A percentile compares a stretch with the other conserved stretches of the same genome.
These are phyloP conservation scores for Leccinum subspadiceum DNA, from an alignment of 1,284 basidiomycete genomes.

Conservation along the genomic window DNA sequence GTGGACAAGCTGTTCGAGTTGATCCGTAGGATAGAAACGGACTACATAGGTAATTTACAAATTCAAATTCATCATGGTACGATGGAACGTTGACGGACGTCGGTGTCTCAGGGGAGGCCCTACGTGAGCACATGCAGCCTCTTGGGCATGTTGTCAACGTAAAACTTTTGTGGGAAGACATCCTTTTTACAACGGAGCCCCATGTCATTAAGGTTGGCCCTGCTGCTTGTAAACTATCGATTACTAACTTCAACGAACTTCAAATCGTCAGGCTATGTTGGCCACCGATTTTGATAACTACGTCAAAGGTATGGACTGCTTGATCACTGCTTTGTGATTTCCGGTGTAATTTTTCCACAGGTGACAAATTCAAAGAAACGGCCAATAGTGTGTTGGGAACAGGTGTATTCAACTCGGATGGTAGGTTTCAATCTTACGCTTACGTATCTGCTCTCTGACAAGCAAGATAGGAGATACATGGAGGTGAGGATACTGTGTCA, in stretches of 20 bases:
- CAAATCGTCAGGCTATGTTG: slow-evolving; percentile 33
- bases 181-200: slow-evolving; percentile 37
- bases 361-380: slow-evolving; percentile 28
- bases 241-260: neutral
- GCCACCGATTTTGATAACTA: slow-evolving; percentile 44
- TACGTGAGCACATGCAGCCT: slow-evolving; percentile 15
- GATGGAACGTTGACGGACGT: slow-evolving; percentile 3
- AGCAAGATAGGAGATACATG: slow-evolving; percentile 37
- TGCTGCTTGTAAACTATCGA: neutral
- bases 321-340: neutral
- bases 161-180: slow-evolving; percentile 34
- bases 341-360: slow-evolving; percentile 19
- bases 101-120: slow-evolving; percentile 9
- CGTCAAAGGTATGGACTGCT: slow-evolving; percentile 37
- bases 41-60: slow-evolving; percentile 27
- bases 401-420: slow-evolving; percentile 50
- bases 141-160: slow-evolving; percentile 28
- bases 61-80: neutral
- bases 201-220: slow-evolving; percentile 24
- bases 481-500: slow-evolving; percentile 31
- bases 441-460: neutral
- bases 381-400: slow-evolving; percentile 39
- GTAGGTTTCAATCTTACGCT: slow-evolving; percentile 18
- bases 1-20: slow-evolving; percentile 22
- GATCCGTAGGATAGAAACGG: slow-evolving; percentile 13